Conservation (phyloP, 2,329 filamentous ascomycete genomes). For the Trichoderma sp. region DNA sequence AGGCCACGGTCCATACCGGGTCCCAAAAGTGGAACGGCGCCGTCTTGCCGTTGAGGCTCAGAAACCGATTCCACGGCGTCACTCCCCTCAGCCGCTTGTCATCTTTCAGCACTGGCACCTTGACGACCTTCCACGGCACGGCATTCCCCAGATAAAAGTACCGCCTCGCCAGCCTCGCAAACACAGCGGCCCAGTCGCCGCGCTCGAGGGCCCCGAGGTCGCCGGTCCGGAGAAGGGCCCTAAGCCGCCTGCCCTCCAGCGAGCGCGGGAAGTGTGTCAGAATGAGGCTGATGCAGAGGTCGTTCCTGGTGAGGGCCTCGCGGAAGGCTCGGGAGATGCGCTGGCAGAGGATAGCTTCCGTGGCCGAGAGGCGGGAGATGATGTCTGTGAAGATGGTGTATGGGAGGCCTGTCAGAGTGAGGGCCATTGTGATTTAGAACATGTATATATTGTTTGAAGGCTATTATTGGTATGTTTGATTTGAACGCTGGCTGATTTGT, state of each 20-base stretch:
- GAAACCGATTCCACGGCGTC: conserved; percentile 45
- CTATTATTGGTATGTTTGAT: not conserved
- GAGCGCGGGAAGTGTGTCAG: conserved; percentile 52
- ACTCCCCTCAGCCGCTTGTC: conserved; percentile 35
- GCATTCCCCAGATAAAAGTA: conserved; percentile 54
- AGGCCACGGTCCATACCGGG: conserved; percentile 53
- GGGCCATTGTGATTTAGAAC: conserved; percentile 13
- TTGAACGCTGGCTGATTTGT: not conserved
- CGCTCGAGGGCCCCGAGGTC: conserved; percentile 20
- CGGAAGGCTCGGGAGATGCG: conserved; percentile 51
- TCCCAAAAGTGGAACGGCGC: conserved; percentile 47
- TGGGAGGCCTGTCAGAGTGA: conserved; percentile 49
- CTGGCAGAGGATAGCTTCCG: conserved; percentile 51
- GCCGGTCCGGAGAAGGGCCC: conserved; percentile 21
- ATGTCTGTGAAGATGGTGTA: conserved; percentile 58
- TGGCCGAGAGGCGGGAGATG: conserved; percentile 46
- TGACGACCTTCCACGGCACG: conserved; percentile 38
- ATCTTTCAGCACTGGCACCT: conserved; percentile 24
- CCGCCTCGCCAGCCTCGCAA: conserved; percentile 50
- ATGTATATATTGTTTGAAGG: not conserved
- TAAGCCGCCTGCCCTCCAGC: conserved; percentile 48
- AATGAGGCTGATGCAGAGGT: conserved; percentile 48
- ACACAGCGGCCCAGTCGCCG: conserved; percentile 43
- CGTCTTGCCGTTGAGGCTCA: conserved; percentile 41
- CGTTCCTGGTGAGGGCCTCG: conserved; percentile 48